These are phyloP conservation scores for Pezicula rhizophila DNA, from an alignment of 2,329 filamentous ascomycete species.

Conservation along the genomic window DNA sequence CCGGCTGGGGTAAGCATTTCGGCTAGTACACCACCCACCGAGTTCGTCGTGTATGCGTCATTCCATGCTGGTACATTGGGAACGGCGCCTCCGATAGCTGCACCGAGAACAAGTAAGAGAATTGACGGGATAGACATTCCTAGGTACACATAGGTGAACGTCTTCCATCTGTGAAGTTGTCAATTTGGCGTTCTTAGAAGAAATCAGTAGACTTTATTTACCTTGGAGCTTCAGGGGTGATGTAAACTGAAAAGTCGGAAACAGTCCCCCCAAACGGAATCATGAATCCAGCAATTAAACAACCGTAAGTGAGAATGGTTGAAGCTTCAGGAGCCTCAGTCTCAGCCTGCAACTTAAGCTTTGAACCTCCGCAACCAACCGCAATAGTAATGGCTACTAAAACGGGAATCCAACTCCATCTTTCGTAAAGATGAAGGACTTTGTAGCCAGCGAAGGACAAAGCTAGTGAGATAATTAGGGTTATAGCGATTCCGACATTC, in stretches of 20 bases:
- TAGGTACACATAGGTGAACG: constrained; percentile 49
- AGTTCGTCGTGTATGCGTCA: constrained; percentile 45
- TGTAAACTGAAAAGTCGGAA: constrained; percentile 56
- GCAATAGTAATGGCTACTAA: constrained; percentile 49
- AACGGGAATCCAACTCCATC: constrained; percentile 50
- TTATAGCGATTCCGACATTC: constrained; percentile 55
- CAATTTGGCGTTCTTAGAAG: not conserved
- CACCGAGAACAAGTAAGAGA: constrained; percentile 55
- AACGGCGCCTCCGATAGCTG: constrained; percentile 57
- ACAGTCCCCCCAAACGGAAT: constrained; percentile 55
- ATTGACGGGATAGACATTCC: constrained; percentile 50
- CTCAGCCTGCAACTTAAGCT: constrained; percentile 41
- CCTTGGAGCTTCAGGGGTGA: constrained; percentile 48
- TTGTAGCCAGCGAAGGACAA: constrained; percentile 58
- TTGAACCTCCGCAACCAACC: constrained; percentile 45
- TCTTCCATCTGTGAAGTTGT: constrained; percentile 5
- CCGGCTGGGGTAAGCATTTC: constrained; percentile 53
- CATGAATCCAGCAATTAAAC: constrained; percentile 57
- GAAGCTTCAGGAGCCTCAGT: constrained; percentile 35
- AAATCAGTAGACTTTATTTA: constrained; percentile 18
- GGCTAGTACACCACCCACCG: constrained; percentile 52
- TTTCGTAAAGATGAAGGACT: constrained; percentile 51
- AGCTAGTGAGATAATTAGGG: constrained; percentile 48
- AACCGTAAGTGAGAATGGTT: constrained; percentile 49
- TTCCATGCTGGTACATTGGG: constrained; percentile 46